Evolutionary conservation across 192 early-diverging fungal genomes (phyloP).

Genomic region (Backusella luteola): DNA sequence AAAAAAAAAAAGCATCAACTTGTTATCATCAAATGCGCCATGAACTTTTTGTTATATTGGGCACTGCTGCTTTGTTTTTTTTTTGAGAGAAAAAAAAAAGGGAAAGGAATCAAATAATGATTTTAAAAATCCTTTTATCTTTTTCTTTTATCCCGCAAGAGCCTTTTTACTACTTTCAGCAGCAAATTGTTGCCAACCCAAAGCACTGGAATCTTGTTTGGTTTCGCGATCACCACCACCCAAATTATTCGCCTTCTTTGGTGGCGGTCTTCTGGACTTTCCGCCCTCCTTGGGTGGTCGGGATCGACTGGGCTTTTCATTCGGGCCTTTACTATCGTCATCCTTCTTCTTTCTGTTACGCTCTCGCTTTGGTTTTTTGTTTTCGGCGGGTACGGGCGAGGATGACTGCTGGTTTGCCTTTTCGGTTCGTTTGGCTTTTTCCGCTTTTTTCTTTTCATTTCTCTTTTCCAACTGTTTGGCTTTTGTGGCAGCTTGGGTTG

Average conservation of each 20-base stretch:
- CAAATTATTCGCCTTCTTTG: background rate
- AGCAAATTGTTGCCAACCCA: background rate
- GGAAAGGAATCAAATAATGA: too few species aligned
- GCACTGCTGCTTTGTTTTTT: too few species aligned
- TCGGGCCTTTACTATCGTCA: background rate
- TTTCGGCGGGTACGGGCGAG: background rate
- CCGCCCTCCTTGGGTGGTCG: background rate
- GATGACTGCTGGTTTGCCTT: background rate
- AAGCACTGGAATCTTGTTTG: background rate
- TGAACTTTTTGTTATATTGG: too few species aligned
- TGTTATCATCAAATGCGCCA: too few species aligned
- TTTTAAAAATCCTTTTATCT: too few species aligned
- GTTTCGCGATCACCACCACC: background rate
- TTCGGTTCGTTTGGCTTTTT: background rate
- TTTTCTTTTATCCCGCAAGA: background rate
- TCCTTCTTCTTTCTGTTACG: slow-evolving; percentile 16
- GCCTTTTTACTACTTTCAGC: slow-evolving; percentile 1
- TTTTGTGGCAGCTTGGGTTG: slow-evolving; percentile 56
- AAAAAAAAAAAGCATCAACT: too few species aligned
- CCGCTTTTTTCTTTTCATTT: slow-evolving; percentile 12
- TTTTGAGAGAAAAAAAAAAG: too few species aligned
- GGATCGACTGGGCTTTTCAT: background rate
- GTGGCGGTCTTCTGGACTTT: background rate
- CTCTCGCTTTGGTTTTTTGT: slow-evolving; percentile 8
- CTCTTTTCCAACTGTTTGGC: slow-evolving; percentile 45